phyloP scores from a whole-genome alignment of 805 yeast species.

The Alloascoidea africana region DNA sequence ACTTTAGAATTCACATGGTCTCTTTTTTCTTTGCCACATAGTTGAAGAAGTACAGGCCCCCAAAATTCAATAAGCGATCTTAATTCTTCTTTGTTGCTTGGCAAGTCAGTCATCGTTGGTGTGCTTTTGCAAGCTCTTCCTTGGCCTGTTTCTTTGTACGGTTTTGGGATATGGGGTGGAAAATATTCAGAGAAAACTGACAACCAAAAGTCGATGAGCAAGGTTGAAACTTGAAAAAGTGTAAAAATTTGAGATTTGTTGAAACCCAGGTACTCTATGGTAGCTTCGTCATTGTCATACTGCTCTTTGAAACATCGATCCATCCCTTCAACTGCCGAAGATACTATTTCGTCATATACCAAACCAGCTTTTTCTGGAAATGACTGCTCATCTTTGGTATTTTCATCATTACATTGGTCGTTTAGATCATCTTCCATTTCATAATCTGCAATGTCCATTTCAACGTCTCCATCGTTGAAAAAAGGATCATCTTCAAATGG shows the following conservation, averaged over 20 bases:
- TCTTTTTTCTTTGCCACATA: neutral
- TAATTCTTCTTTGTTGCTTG: neutral
- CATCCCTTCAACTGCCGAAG: neutral
- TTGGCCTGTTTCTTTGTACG: neutral
- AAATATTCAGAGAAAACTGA: neutral
- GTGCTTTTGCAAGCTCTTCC: neutral
- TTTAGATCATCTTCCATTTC: too few species aligned
- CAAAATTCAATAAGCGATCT: neutral
- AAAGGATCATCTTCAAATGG: too few species aligned
- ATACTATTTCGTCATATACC: neutral
- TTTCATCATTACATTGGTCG: too few species aligned
- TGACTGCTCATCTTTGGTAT: too few species aligned
- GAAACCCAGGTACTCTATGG: neutral
- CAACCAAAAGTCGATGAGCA: neutral
- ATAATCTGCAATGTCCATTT: too few species aligned
- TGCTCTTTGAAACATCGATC: neutral
- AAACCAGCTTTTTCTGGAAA: too few species aligned
- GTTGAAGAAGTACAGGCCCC: neutral
- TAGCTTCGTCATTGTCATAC: neutral
- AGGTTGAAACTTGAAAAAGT: neutral
- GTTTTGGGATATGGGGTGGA: constrained; percentile 1
- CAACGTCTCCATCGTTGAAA: too few species aligned
- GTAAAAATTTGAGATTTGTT: neutral
- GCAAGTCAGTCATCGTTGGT: neutral
- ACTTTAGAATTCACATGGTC: too few species aligned